A percentile compares a stretch with the other conserved stretches of the same genome.
phyloP scores from a whole-genome alignment of 2,329 filamentous ascomycete genomes.

The Apiospora rasikravindrae region DNA sequence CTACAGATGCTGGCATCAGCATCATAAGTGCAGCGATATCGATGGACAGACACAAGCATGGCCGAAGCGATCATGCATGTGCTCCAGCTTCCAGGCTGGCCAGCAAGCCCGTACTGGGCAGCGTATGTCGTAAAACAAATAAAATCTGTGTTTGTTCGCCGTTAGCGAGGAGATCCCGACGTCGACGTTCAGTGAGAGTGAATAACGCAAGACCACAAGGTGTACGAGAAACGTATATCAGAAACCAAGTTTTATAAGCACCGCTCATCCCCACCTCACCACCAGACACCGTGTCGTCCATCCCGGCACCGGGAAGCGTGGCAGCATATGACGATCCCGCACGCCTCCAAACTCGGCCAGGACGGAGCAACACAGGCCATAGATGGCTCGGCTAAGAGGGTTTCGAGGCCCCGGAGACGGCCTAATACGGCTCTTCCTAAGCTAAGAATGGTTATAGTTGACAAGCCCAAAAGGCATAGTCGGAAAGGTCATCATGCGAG shows the following conservation, averaged over 20 bases:
- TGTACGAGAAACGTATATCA: conserved; percentile 25
- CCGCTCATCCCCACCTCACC: conserved; percentile 40
- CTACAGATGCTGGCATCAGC: neutral
- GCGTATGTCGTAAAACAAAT: neutral
- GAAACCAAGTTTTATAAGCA: conserved; percentile 41
- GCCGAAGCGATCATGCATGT: neutral
- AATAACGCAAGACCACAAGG: neutral
- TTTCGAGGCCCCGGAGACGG: conserved; percentile 34
- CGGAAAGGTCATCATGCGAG: conserved; percentile 38
- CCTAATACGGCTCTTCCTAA: conserved; percentile 45
- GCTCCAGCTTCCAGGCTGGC: neutral
- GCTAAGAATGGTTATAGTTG: conserved; percentile 35
- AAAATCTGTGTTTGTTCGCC: neutral
- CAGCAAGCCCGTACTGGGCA: neutral
- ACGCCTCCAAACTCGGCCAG: conserved; percentile 34
- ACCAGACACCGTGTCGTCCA: conserved; percentile 28
- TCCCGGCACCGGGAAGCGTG: conserved; percentile 33
- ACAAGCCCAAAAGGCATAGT: conserved; percentile 36
- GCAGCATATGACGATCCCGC: conserved; percentile 43
- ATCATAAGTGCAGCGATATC: neutral
- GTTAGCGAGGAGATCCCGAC: neutral
- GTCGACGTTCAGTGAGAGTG: neutral
- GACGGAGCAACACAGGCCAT: conserved; percentile 8
- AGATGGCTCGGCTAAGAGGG: conserved; percentile 23
- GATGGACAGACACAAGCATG: neutral